Evolutionary conservation across 177 flowering plant genomes (phyloP).

Genomic region (Telopea speciosissima): DNA sequence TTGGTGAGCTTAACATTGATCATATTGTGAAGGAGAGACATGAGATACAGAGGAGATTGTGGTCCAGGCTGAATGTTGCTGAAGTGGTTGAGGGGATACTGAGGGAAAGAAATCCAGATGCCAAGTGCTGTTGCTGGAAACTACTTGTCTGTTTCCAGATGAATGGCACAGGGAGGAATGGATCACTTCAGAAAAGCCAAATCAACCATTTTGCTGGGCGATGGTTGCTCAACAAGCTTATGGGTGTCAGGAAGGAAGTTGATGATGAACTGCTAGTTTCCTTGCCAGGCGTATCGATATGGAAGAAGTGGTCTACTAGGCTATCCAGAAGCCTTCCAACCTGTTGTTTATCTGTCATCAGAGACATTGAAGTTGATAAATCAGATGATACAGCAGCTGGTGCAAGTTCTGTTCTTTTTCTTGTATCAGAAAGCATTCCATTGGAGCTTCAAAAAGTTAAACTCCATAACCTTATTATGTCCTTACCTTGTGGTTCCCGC

Average conservation of each 20-base stretch:
- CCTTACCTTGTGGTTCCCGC: conserved; percentile 53
- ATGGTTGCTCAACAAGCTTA: conserved; percentile 78
- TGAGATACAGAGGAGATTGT: conserved; percentile 39
- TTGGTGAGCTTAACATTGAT: conserved; percentile 54
- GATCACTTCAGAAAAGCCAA: conserved; percentile 11
- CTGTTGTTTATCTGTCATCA: conserved; percentile 70
- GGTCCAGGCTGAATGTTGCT: conserved; percentile 79
- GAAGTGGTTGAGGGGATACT: conserved; percentile 52
- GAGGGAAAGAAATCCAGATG: conserved; percentile 43
- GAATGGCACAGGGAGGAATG: conserved; percentile 12
- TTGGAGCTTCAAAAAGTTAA: conserved; percentile 53
- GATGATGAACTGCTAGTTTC: conserved; percentile 42
- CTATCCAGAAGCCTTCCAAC: conserved; percentile 19
- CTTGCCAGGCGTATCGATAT: conserved; percentile 57
- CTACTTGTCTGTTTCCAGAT: conserved; percentile 48
- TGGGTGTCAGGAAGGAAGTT: conserved; percentile 34
- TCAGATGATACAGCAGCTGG: conserved; percentile 37
- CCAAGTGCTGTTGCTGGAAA: conserved; percentile 84
- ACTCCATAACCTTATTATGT: conserved; percentile 46
- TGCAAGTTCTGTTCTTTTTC: conserved; percentile 59
- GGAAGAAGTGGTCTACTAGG: conserved; percentile 57
- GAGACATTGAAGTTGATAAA: conserved; percentile 27
- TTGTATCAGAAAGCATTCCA: conserved; percentile 43
- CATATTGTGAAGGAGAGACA: conserved; percentile 48
- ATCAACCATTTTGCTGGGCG: conserved; percentile 21